A percentile compares a stretch with the other conserved stretches of the same genome.
Evolutionary conservation across 176 grass and related monocot genomes (phyloP).

Genomic region (Thinopyrum elongatum): DNA sequence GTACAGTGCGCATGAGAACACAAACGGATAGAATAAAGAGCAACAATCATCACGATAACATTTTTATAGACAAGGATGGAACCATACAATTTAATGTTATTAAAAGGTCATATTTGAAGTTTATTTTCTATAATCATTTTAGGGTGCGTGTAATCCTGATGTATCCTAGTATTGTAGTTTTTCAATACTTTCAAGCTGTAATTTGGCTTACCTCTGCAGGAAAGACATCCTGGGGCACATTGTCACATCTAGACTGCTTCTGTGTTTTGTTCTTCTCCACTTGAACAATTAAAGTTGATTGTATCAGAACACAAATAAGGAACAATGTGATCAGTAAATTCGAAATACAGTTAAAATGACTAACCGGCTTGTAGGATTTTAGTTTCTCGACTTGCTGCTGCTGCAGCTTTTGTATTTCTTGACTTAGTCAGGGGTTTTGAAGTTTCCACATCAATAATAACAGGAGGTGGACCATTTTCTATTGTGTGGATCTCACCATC

Average conservation of each 20-base stretch:
- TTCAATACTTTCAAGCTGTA: neutral
- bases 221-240: neutral
- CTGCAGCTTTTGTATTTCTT: conserved; percentile 6
- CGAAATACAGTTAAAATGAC: conserved; percentile 8
- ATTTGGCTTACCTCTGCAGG: conserved; percentile 30
- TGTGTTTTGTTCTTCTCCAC: neutral
- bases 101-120: neutral
- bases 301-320: conserved; percentile 7
- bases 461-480: neutral
- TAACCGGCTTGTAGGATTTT: neutral
- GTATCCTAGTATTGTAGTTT: neutral
- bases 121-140: neutral
- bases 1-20: neutral
- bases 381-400: neutral
- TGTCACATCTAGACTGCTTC: neutral
- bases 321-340: neutral
- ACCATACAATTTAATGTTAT: neutral
- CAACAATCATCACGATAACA: neutral
- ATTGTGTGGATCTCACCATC: neutral
- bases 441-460: neutral
- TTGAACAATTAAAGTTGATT: conserved; percentile 26
- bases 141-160: neutral
- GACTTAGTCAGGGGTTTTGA: neutral
- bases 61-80: neutral
- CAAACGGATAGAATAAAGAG: neutral